Evolutionary conservation across 768 basidiomycete species (phyloP).

Genomic region (Tylopilus felleus): DNA sequence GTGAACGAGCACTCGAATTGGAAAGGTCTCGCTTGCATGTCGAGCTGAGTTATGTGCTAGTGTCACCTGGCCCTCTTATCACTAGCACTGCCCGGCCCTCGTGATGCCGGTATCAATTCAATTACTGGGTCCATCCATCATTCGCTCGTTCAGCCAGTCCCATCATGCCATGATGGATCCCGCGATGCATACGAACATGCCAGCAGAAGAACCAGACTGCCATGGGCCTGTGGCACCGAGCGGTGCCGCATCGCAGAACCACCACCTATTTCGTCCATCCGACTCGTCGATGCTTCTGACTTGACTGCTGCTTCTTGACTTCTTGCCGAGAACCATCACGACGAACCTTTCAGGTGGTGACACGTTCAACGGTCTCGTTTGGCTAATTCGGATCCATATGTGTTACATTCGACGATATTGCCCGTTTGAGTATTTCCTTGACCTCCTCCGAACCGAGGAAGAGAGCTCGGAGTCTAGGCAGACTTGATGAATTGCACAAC

Average conservation of each 20-base stretch:
- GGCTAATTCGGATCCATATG: background rate
- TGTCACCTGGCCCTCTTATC: background rate
- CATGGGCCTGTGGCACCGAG: background rate
- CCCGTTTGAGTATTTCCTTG: background rate
- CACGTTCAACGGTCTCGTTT: background rate
- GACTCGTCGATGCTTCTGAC: slow-evolving; percentile 11
- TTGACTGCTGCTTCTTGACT: slow-evolving; percentile 6
- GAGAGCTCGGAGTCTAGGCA: background rate
- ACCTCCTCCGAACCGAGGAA: slow-evolving; percentile 1
- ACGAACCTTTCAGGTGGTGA: background rate
- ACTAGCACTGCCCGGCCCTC: background rate
- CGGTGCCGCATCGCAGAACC: slow-evolving; percentile 13
- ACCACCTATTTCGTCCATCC: background rate
- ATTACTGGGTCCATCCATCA: background rate
- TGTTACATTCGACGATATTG: slow-evolving; percentile 2
- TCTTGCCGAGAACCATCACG: slow-evolving; percentile 2
- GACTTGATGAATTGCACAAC: background rate
- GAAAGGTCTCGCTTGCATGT: background rate
- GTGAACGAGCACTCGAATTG: background rate
- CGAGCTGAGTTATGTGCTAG: background rate
- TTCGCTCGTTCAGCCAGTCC: background rate
- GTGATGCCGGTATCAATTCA: background rate
- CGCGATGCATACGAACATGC: slow-evolving; percentile 9
- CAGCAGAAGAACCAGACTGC: background rate
- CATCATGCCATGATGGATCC: slow-evolving; percentile 5